A percentile compares a stretch with the other conserved stretches of the same genome.
Evolutionary conservation across 805 yeast genomes (phyloP).

Genomic region (Candida ficus): DNA sequence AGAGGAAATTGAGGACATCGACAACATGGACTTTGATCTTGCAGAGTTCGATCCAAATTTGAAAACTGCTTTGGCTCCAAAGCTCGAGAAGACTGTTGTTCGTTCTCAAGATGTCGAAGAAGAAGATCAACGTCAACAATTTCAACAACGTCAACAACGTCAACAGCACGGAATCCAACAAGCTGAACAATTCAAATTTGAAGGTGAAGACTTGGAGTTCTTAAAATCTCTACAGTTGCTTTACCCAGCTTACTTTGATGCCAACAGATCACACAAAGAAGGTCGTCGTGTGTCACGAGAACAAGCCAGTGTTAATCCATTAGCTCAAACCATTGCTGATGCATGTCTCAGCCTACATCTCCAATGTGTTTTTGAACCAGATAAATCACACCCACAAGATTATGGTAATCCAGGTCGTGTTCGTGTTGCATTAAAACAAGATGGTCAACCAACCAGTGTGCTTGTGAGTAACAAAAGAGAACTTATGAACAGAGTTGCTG

Average conservation of each 20-base stretch:
- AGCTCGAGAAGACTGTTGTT: slow-evolving; percentile 52
- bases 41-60: slow-evolving; percentile 81
- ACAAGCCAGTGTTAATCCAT: slow-evolving; percentile 79
- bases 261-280: slow-evolving; percentile 62
- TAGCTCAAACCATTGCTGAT: slow-evolving; percentile 77
- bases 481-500: slow-evolving; percentile 53
- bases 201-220: slow-evolving; percentile 56
- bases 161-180: slow-evolving; percentile 5
- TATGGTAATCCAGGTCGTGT: slow-evolving; percentile 98
- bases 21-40: slow-evolving; percentile 87
- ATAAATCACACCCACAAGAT: slow-evolving; percentile 92
- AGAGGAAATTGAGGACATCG: slow-evolving; percentile 83
- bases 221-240: slow-evolving; percentile 66
- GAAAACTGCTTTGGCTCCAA: slow-evolving; percentile 68
- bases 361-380: slow-evolving; percentile 57
- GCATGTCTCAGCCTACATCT: slow-evolving; percentile 44
- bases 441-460: slow-evolving; percentile 35
- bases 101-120: slow-evolving; percentile 52
- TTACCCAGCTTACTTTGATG: slow-evolving; percentile 93
- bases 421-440: slow-evolving; percentile 59
- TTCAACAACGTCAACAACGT: slow-evolving; percentile 23
- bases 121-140: slow-evolving; percentile 26
- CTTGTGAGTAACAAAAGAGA: slow-evolving; percentile 56
- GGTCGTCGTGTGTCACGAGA: slow-evolving; percentile 75
- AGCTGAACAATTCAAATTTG: slow-evolving; percentile 28